Percentiles rank a stretch among this genome's conserved stretches.
Evolutionary conservation across 441 rosid species (phyloP).

Genomic region (Dalechampia spathulata): DNA sequence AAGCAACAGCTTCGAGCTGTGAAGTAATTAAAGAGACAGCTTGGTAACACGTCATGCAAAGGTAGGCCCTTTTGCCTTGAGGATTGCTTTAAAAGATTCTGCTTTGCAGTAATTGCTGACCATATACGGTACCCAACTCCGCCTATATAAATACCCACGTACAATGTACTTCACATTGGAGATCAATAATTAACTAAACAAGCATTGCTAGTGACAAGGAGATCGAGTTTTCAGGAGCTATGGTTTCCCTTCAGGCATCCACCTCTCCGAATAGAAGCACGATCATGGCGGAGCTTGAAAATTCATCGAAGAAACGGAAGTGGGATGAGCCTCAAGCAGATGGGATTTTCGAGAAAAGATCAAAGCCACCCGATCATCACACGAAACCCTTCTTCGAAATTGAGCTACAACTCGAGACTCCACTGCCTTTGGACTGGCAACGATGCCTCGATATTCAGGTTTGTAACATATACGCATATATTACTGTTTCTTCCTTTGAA

Average conservation of each 20-base stretch:
- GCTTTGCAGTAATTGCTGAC: conserved; percentile 11
- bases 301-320: conserved; percentile 47
- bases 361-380: conserved; percentile 13
- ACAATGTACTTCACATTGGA: conserved; percentile 16
- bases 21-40: conserved; percentile 27
- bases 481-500: not conserved
- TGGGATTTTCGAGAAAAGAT: conserved; percentile 21
- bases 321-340: conserved; percentile 22
- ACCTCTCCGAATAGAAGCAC: conserved; percentile 27
- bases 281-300: conserved; percentile 21
- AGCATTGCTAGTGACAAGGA: not conserved
- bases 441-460: conserved; percentile 69
- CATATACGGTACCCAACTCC: conserved; percentile 3
- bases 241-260: conserved; percentile 47
- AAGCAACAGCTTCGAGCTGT: conserved; percentile 26
- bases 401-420: conserved; percentile 62
- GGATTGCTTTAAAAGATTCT: conserved; percentile 20
- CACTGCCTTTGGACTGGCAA: conserved; percentile 64
- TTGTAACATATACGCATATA: not conserved
- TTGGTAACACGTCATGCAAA: conserved; percentile 42
- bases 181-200: not conserved
- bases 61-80: conserved; percentile 17
- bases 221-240: too few relatives aligned
- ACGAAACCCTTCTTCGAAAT: conserved; percentile 30
- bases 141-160: conserved; percentile 30